A percentile compares a stretch with the other conserved stretches of the same genome.
These are phyloP conservation scores for Setomelanomma holmii DNA, from an alignment of 2,329 filamentous ascomycete genomes.

Conservation along the genomic window DNA sequence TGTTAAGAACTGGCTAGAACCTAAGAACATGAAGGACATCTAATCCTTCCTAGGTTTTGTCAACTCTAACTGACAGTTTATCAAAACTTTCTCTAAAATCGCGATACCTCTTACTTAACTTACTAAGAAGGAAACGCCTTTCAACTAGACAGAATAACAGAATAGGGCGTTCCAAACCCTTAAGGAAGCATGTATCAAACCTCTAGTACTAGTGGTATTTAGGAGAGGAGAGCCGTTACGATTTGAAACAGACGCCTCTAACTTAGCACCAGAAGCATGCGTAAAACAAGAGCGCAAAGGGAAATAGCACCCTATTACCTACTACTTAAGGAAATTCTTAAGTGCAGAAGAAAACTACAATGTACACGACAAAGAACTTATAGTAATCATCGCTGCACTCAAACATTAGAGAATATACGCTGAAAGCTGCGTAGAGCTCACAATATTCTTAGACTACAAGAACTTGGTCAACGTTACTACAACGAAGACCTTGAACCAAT, in stretches of 20 bases:
- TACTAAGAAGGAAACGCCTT: background rate
- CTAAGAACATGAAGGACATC: background rate
- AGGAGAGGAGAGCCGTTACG: background rate
- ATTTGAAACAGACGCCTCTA: background rate
- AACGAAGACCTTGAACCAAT: background rate
- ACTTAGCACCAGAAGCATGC: background rate
- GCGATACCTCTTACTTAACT: background rate
- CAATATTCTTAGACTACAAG: constrained; percentile 3
- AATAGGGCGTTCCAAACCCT: background rate
- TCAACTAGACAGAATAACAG: background rate
- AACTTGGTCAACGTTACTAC: background rate
- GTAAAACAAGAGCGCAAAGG: background rate
- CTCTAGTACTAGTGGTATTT: background rate
- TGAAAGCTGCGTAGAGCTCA: constrained; percentile 1
- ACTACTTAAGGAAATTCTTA: background rate
- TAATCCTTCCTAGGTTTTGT: background rate
- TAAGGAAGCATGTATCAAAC: background rate
- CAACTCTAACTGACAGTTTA: constrained; percentile 5
- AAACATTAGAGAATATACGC: constrained; percentile 4
- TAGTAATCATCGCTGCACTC: background rate
- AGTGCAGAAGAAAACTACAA: background rate
- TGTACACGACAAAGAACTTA: constrained; percentile 4
- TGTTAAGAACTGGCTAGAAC: background rate
- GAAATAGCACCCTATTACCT: background rate
- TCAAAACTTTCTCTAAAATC: background rate